phyloP scores from a whole-genome alignment of 371 early-diverging fungal genomes.

The Mortierella sp. region DNA sequence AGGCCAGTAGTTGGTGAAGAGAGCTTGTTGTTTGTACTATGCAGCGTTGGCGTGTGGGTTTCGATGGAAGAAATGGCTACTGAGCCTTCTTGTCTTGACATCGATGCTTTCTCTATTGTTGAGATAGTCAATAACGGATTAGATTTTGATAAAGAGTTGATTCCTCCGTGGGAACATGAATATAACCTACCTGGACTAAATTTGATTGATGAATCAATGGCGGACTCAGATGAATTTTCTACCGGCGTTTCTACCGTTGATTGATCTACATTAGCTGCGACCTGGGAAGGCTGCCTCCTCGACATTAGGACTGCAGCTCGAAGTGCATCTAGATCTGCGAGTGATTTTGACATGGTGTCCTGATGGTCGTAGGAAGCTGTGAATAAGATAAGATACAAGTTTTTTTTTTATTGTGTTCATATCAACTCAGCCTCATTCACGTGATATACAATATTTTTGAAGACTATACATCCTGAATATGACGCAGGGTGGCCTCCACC shows the following conservation, averaged over 20 bases:
- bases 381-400: not conserved
- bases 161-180: not conserved
- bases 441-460: not conserved
- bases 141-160: not conserved
- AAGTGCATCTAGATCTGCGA: slow-evolving; percentile 32
- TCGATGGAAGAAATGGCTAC: not conserved
- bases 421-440: not conserved
- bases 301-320: slow-evolving; percentile 38
- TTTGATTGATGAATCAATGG: not conserved
- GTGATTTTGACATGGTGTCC: slow-evolving; percentile 8
- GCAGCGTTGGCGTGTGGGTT: not conserved
- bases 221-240: not conserved
- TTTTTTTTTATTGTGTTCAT: not conserved
- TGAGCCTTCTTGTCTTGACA: not conserved
- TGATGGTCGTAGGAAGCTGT: not conserved
- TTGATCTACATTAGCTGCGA: not conserved
- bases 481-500: not conserved
- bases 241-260: not conserved
- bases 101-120: not conserved
- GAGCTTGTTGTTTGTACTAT: not conserved
- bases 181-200: not conserved
- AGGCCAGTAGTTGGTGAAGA: not conserved
- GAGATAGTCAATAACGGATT: not conserved
- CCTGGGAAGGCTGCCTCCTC: slow-evolving; percentile 11
- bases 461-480: not conserved